These are phyloP conservation scores for Linum tenue DNA, from an alignment of 345 rosid species.

Conservation along the genomic window DNA sequence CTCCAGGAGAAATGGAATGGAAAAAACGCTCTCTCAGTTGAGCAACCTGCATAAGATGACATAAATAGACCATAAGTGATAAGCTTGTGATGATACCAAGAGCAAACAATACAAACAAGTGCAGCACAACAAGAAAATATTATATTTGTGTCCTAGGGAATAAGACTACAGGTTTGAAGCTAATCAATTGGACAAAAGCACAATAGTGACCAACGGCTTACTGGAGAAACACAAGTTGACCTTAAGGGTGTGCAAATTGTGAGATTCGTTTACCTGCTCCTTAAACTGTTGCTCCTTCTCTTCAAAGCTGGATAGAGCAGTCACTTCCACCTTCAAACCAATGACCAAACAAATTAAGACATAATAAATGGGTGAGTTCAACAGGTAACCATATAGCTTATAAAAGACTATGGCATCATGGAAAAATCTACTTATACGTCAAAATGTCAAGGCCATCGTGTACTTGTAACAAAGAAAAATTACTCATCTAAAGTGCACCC, in stretches of 20 bases:
- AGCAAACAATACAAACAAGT: background rate
- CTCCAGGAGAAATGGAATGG: slow-evolving; percentile 31
- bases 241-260: background rate
- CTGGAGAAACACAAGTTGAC: background rate
- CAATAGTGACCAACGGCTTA: background rate
- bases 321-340: slow-evolving; percentile 26
- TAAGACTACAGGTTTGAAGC: slow-evolving; percentile 4
- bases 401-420: too few species aligned
- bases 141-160: background rate
- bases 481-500: background rate
- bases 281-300: slow-evolving; percentile 28
- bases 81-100: background rate
- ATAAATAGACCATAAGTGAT: background rate
- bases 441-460: too few species aligned
- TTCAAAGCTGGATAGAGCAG: slow-evolving; percentile 31
- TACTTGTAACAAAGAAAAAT: background rate
- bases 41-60: slow-evolving; percentile 22
- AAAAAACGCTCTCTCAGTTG: slow-evolving; percentile 28
- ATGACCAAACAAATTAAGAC: background rate
- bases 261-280: slow-evolving; percentile 18
- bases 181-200: background rate
- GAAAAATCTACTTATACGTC: too few species aligned
- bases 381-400: too few species aligned
- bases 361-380: too few species aligned
- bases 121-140: background rate